Base-by-base conservation (phyloP, 257 asterid species). In the Jacaranda mimosifolia region DNA sequence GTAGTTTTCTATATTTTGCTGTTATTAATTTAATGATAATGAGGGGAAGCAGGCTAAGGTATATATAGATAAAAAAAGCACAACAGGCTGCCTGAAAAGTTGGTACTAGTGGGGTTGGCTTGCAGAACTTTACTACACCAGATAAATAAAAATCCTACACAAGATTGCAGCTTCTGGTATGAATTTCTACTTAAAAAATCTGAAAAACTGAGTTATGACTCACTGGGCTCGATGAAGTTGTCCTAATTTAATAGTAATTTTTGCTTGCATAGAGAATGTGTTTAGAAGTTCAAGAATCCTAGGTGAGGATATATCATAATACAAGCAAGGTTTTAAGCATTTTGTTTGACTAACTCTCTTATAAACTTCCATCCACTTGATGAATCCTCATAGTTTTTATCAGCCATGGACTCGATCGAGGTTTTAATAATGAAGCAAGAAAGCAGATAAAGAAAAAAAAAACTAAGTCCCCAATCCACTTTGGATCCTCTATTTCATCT, bases 161-260 rank as follows among this genome's bases (percentile, higher is more conserved):
- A 76, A 65, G 0, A 18, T 55, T 43, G 17, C 58, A 65, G 36
- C 21, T 13, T 43, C 26, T 39, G 45, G 26, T 57, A 62, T 48
- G 39, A 63, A 62, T 70, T 77, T 49, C 67, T 70, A 63, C 46
- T 39, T 53, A 43, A 48, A 53, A 36, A 74, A 45, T 49, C 59
- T 14, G 12, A 17, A 10, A 64, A 63, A 51, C 15, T 9, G 64
- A 55, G 68, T 55, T 35, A 17, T 19, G 15, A 43, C 9, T 79
- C 79, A 73, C 72, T 73, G 65, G 83, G 79, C 83, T 79, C 83
- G 73, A 74, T 79, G 79, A 56, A 73, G 58, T 49, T 73, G 75
- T 67, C 71, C 58, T 13, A 42, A 42, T 42, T 4, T 42, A 3
- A 4, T 42, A 42, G 8, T 42, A 42, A 42, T 42, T 42, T 42